These are phyloP conservation scores for Lasiodiplodia sp. DNA, from an alignment of 2,329 filamentous ascomycete species.

Conservation along the genomic window DNA sequence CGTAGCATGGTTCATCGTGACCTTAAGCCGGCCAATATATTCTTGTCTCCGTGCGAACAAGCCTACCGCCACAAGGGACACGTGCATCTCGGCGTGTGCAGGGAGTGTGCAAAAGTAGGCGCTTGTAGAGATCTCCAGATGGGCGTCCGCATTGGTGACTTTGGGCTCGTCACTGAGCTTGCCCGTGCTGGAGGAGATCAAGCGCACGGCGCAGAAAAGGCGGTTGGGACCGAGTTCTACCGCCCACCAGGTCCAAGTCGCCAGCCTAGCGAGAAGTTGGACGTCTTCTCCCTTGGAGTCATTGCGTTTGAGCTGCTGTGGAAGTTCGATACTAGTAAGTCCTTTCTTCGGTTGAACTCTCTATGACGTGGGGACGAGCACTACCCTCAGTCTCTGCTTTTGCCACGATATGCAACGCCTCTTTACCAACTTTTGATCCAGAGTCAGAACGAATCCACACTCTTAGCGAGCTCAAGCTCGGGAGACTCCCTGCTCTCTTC, in stretches of 20 bases:
- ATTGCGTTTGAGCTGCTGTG: constrained; percentile 69
- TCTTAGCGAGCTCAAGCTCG: constrained; percentile 43
- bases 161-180: constrained; percentile 68
- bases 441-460: constrained; percentile 50
- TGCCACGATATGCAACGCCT: constrained; percentile 27
- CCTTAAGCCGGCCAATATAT: constrained; percentile 73
- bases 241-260: constrained; percentile 54
- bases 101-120: constrained; percentile 49
- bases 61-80: constrained; percentile 50
- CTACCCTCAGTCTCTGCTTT: neutral
- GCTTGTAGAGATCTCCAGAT: constrained; percentile 47
- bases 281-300: constrained; percentile 68
- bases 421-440: constrained; percentile 1
- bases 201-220: constrained; percentile 44
- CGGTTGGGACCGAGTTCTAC: constrained; percentile 69
- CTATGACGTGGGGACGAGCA: neutral
- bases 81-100: constrained; percentile 56
- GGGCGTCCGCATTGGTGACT: constrained; percentile 71
- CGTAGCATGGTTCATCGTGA: constrained; percentile 70
- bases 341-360: neutral
- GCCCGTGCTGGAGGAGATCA: constrained; percentile 44
- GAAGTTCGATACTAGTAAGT: constrained; percentile 53
- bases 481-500: constrained; percentile 42
- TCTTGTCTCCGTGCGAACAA: constrained; percentile 59
- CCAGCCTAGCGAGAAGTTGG: constrained; percentile 59